Evolutionary conservation across 2,329 filamentous ascomycete genomes (phyloP).

Genomic region (Ceratocystis colombiana): DNA sequence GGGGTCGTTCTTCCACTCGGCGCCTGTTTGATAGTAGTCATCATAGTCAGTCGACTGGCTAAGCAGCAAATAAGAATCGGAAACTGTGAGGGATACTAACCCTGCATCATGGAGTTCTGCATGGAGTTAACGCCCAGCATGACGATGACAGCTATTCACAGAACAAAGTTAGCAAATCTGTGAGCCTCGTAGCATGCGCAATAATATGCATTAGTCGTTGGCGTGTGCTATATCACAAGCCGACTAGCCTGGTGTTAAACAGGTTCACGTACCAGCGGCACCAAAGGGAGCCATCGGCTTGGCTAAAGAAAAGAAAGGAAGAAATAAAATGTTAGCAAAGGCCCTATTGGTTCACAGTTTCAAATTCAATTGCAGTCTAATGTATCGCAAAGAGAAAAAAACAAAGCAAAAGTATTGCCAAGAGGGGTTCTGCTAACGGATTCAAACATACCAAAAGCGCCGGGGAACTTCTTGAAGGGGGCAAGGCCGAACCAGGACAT

Average conservation of each 20-base stretch:
- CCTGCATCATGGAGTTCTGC: slow-evolving; percentile 63
- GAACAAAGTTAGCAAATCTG: slow-evolving; percentile 21
- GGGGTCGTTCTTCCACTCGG: slow-evolving; percentile 95
- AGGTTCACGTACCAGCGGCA: slow-evolving; percentile 60
- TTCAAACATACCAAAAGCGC: slow-evolving; percentile 59
- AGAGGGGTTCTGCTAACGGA: neutral
- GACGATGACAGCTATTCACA: slow-evolving; percentile 62
- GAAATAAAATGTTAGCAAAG: slow-evolving; percentile 29
- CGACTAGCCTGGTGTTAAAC: too few relatives aligned
- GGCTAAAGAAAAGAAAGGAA: slow-evolving; percentile 45
- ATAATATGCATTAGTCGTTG: too few relatives aligned
- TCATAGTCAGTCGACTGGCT: neutral
- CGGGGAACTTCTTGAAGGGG: slow-evolving; percentile 68
- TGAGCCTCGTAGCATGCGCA: slow-evolving; percentile 10
- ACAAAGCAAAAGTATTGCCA: neutral
- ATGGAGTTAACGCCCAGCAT: slow-evolving; percentile 84
- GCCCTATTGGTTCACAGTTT: slow-evolving; percentile 26
- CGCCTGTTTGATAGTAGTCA: slow-evolving; percentile 47
- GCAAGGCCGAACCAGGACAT: slow-evolving; percentile 63
- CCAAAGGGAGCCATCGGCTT: slow-evolving; percentile 90
- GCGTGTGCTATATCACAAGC: too few relatives aligned
- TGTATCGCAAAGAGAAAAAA: neutral
- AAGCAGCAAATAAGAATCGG: neutral
- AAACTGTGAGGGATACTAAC: slow-evolving; percentile 42
- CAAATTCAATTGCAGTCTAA: neutral